Percentiles rank a stretch among this genome's conserved stretches.
These are phyloP conservation scores for Trichosporon sp. DNA, from an alignment of 1,284 basidiomycete genomes.

Conservation along the genomic window DNA sequence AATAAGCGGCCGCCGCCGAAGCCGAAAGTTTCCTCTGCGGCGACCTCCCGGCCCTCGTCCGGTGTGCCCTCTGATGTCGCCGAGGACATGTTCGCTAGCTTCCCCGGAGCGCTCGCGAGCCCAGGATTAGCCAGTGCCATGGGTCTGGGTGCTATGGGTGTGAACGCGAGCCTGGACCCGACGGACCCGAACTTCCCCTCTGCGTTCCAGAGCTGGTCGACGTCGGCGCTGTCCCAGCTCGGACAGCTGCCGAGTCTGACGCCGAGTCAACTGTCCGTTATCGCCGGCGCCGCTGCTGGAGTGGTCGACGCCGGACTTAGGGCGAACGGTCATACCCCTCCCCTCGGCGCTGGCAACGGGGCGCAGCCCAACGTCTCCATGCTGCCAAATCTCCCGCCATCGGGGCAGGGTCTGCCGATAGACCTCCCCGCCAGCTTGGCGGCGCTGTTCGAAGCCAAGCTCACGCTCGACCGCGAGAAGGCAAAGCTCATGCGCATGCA, in stretches of 20 bases:
- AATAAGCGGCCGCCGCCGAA: slow-evolving; percentile 46
- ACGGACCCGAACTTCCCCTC: slow-evolving; percentile 38
- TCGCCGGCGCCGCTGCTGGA: slow-evolving; percentile 50
- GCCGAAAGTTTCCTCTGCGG: slow-evolving; percentile 19
- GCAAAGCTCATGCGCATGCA: slow-evolving; percentile 55
- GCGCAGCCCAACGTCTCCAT: slow-evolving; percentile 16
- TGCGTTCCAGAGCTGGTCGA: slow-evolving; percentile 50
- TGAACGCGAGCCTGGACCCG: slow-evolving; percentile 33
- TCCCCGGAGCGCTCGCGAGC: slow-evolving; percentile 28
- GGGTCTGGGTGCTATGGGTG: not conserved
- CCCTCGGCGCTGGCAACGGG: slow-evolving; percentile 17
- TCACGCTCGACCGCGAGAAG: slow-evolving; percentile 55
- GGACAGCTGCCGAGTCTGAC: slow-evolving; percentile 48
- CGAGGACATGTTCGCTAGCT: not conserved
- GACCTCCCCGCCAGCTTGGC: slow-evolving; percentile 53
- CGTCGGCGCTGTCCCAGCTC: slow-evolving; percentile 42
- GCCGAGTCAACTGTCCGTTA: slow-evolving; percentile 46
- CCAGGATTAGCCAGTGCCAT: slow-evolving; percentile 27
- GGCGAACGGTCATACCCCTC: not conserved
- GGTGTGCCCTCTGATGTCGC: slow-evolving; percentile 20
- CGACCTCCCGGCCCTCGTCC: not conserved
- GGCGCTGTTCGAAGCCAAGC: slow-evolving; percentile 55
- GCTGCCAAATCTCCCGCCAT: slow-evolving; percentile 6
- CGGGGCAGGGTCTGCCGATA: slow-evolving; percentile 38
- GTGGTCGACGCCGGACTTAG: slow-evolving; percentile 40